Percentiles rank a stretch among this genome's conserved stretches.
Conservation (phyloP, 257 asterid genomes). For the Ocimum tenuiflorum region DNA sequence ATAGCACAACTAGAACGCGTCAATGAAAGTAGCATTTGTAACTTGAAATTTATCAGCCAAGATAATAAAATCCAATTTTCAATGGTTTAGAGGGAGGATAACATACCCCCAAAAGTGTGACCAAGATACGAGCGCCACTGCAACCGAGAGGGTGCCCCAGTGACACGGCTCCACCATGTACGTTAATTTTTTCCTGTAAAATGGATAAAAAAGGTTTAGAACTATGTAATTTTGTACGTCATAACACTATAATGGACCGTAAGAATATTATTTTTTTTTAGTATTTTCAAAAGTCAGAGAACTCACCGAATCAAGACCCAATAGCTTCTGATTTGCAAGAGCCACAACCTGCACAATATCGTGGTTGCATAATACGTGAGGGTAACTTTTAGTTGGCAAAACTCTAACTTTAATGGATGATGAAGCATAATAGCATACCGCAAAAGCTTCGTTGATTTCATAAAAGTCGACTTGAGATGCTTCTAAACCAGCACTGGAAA, state of each 20-base stretch:
- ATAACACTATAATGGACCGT: background rate
- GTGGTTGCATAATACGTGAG: constrained; percentile 2
- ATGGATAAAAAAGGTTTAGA: constrained; percentile 3
- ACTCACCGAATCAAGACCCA: constrained; percentile 69
- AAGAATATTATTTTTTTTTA: background rate
- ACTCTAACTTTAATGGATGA: constrained; percentile 9
- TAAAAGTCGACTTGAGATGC: constrained; percentile 80
- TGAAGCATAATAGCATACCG: constrained; percentile 53
- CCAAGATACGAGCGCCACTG: constrained; percentile 98
- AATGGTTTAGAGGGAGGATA: background rate
- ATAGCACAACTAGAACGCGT: background rate
- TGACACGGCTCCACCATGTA: constrained; percentile 95
- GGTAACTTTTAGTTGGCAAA: background rate
- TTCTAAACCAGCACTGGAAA: constrained; percentile 73
- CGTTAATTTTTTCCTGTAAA: constrained; percentile 78
- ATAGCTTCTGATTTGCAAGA: constrained; percentile 91
- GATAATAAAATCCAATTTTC: no score
- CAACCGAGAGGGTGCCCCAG: constrained; percentile 98
- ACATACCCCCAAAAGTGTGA: constrained; percentile 91
- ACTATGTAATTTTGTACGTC: background rate
- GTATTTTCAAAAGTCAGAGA: background rate
- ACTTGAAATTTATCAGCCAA: no score
- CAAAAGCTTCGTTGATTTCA: constrained; percentile 94
- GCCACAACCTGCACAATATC: constrained; percentile 71
- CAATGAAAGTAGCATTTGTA: background rate